These are phyloP conservation scores for Trypanosoma lewisi DNA, from an alignment of 208 protist genomes.

Conservation along the genomic window DNA sequence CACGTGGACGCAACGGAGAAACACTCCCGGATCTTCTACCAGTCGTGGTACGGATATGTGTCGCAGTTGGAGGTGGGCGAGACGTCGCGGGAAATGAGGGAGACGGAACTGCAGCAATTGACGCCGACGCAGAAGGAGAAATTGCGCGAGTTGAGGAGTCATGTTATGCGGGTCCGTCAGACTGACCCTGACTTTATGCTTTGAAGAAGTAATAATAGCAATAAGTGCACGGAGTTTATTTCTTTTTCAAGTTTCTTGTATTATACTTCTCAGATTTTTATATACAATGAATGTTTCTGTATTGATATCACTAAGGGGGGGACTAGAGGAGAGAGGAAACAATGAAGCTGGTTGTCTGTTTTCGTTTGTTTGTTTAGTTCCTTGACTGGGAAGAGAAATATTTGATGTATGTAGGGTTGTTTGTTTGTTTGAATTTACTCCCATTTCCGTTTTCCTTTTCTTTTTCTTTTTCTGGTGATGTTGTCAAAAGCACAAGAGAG, in stretches of 20 bases:
- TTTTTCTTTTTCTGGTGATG: not conserved
- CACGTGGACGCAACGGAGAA: conserved; percentile 71
- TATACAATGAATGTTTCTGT: not conserved
- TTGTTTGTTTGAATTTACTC: not conserved
- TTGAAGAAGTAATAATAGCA: no score
- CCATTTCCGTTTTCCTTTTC: not conserved
- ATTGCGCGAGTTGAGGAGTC: conserved; percentile 56
- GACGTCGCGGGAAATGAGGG: conserved; percentile 69
- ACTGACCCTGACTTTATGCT: conserved; percentile 29
- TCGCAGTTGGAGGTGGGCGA: conserved; percentile 71
- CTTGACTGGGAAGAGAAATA: no score
- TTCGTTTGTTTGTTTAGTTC: no score
- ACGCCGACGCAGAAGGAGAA: conserved; percentile 78
- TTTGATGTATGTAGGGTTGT: no score
- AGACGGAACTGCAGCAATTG: conserved; percentile 64
- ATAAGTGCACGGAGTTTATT: not conserved
- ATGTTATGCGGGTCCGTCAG: conserved; percentile 41
- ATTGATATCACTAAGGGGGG: no score
- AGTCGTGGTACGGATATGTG: conserved; percentile 86
- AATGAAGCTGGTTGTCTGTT: no score
- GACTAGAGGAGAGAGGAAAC: no score
- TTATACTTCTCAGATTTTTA: not conserved
- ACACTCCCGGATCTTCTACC: conserved; percentile 71
- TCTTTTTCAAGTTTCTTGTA: not conserved
- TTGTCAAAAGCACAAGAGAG: conserved; percentile 1